Conservation (phyloP, 345 rosid genomes). For the Boechera divaricarpa region DNA sequence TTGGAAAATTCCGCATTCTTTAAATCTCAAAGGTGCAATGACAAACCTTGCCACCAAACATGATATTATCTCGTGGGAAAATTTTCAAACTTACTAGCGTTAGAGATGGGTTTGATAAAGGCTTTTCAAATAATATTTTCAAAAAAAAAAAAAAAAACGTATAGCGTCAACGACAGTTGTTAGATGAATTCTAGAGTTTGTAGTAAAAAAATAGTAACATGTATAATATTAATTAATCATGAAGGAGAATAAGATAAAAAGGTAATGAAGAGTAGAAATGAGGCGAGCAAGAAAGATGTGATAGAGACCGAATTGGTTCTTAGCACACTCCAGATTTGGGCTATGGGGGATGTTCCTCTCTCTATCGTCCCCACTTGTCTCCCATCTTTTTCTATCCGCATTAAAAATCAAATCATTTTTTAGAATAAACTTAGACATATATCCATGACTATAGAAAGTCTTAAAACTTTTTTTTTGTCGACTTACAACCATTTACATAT, state of each 20-base stretch:
- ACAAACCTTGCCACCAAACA: no score
- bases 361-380: slow-evolving; percentile 40
- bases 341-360: slow-evolving; percentile 36
- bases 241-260: background rate
- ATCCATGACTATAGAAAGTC: background rate
- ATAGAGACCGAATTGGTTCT: slow-evolving; percentile 29
- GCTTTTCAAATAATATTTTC: no score
- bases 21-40: background rate
- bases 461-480: background rate
- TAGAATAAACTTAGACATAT: background rate
- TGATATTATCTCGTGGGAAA: no score
- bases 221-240: background rate
- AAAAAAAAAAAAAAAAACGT: no score
- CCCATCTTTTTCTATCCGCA: slow-evolving; percentile 24
- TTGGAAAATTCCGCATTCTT: background rate
- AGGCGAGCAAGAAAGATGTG: slow-evolving; percentile 28
- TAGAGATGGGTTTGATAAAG: no score
- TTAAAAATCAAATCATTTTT: background rate
- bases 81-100: no score
- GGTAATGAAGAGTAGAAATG: slow-evolving; percentile 7
- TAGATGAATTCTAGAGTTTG: background rate
- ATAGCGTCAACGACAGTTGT: background rate
- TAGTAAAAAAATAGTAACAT: slow-evolving; percentile 15
- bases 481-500: background rate
- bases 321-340: slow-evolving; percentile 36